Evolutionary conservation across 305 asterid species (phyloP), one percentile per base, ranked within the genome.

Genomic region (Fraxinus xanthoxyloides): DNA sequence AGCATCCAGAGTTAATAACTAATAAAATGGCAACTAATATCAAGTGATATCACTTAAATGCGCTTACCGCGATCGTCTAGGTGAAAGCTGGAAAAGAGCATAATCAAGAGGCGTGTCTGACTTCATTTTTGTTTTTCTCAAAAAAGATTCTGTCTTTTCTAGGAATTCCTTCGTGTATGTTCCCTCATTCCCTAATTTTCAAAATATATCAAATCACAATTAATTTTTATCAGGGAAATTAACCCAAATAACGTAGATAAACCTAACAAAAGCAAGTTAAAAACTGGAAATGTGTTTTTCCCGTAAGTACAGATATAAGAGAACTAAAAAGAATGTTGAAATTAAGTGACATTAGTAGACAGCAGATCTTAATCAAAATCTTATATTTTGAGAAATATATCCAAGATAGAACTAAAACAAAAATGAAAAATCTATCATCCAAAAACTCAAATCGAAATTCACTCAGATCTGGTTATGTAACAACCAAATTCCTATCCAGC

Each of bases 71-170:
- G 97, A 89, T 2, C 92, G 97, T 86, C 88, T 93, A 1, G 98
- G 99, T 0, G 99, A 93, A 56, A 95, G 90, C 91, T 91, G 98
- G 87, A 95, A 92, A 28, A 92, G 88, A 34, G 98, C 99, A 86
- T 88, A 95, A 86, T 95, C 99, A 59, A 95, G 92, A 84, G 90
- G 92, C 2, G 89, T 82, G 56, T 92, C 97, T 1, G 93, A 78
- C 86, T 89, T 93, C 97, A 95, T 92, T 85, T 85, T 88, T 77
- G 82, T 88, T 85, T 77, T 69, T 74, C 82, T 74, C 67, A 19
- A 56, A 56, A 61, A 59, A 78, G 78, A 79, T 83, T 19, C 78
- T 32, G 46, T 75, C 72, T 70, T 70, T 70, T 78, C 85, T 77
- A 83, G 35, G 79, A 69, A 80, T 84, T 82, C 88, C 77, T 82